Evolutionary conservation across 306 rosid species (phyloP), one percentile per base, ranked within the genome.

Genomic region (Castanospermum australe): DNA sequence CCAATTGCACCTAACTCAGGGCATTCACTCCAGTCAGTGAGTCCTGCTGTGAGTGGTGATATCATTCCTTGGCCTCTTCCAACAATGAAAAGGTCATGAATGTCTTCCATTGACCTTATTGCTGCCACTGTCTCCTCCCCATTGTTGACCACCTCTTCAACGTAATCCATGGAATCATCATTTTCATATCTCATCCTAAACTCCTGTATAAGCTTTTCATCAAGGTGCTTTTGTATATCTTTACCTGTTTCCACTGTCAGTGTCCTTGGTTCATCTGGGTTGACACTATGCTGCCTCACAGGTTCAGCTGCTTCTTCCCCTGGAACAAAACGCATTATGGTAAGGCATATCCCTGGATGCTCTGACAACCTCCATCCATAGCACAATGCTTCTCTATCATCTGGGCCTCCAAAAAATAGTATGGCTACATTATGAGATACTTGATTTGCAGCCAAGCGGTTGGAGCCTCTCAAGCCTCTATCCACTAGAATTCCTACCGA

Each of bases 1-100:
- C 99, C 99, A 15, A 95, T 95, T 0, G 96, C 90, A 0, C 99
- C 99, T 0, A 95, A 89, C 45, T 95, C 98, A 0, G 97, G 98
- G 48, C 98, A 95, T 77, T 93, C 99, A 38, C 99, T 95, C 99
- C 99, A 93, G 67, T 95, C 99, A 0, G 97, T 91, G 5, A 95
- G 36, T 39, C 99, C 99, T 2, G 97, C 99, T 3, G 94, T 95
- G 25, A 95, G 79, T 0, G 96, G 96, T 13, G 99, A 88, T 39
- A 85, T 63, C 63, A 81, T 73, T 13, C 97, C 94, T 70, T 90
- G 94, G 3, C 99, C 98, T 86, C 99, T 90, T 8, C 99, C 99
- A 5, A 92, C 97, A 48, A 95, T 88, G 55, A 90, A 91, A 35
- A 95, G 75, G 55, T 95, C 97, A 72, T 95, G 96, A 8, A 76